Evolutionary conservation across 1,284 basidiomycete species (phyloP).

Genomic region (Butyriboletus appendiculatus): DNA sequence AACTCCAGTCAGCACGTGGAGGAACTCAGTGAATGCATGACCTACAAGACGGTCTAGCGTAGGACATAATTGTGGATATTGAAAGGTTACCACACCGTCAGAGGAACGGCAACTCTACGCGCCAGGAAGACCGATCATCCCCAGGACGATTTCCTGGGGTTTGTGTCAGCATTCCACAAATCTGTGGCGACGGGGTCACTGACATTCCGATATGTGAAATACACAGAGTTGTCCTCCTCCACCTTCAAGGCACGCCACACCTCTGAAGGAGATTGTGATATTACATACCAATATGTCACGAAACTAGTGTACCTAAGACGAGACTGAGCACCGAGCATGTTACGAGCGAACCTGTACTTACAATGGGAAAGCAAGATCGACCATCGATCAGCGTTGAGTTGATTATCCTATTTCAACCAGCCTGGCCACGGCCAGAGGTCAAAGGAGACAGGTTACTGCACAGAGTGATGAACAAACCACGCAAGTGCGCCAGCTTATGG

Average conservation of each 20-base stretch:
- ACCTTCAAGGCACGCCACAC: slow-evolving; percentile 27
- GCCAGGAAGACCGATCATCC: slow-evolving; percentile 69
- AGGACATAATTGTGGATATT: too few species aligned
- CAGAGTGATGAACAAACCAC: too few species aligned
- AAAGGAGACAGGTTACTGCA: too few species aligned
- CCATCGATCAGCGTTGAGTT: slow-evolving; percentile 43
- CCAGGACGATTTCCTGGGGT: slow-evolving; percentile 63
- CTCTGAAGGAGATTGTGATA: neutral
- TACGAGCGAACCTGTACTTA: slow-evolving; percentile 35
- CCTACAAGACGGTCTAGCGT: neutral
- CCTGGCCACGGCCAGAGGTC: too few species aligned
- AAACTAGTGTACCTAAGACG: too few species aligned
- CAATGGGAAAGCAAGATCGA: slow-evolving; percentile 63
- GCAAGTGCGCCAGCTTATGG: too few species aligned
- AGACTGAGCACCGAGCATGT: slow-evolving; percentile 1
- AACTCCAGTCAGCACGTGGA: slow-evolving; percentile 61
- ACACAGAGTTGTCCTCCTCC: slow-evolving; percentile 62
- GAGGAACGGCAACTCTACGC: slow-evolving; percentile 57
- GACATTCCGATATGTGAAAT: slow-evolving; percentile 71
- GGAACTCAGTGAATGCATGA: neutral
- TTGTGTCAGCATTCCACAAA: neutral
- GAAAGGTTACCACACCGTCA: too few species aligned
- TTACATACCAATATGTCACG: too few species aligned
- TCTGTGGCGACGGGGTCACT: slow-evolving; percentile 17
- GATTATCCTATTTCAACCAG: neutral